phyloP scores from a whole-genome alignment of 2,329 filamentous ascomycete species.

The Rhynchosporium secalis region DNA sequence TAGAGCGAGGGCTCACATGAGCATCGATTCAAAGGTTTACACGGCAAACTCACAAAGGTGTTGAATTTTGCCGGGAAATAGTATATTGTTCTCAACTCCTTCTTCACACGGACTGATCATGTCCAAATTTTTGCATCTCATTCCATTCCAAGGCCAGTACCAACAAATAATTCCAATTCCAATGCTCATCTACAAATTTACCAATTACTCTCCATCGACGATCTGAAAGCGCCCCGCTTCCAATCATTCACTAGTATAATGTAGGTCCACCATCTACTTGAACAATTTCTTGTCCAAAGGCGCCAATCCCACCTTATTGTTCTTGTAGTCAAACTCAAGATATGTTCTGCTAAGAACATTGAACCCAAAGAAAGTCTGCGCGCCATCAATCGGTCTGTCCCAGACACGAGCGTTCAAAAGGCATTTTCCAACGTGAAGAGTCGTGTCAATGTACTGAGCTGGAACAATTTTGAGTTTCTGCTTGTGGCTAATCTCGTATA shows the following conservation, averaged over 20 bases:
- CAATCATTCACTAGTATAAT: not conserved
- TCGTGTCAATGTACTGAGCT: constrained; percentile 17
- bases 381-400: constrained; percentile 19
- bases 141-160: not conserved
- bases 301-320: constrained; percentile 14
- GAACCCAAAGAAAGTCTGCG: constrained; percentile 22
- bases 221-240: not conserved
- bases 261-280: constrained; percentile 6
- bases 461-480: constrained; percentile 14
- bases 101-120: not conserved
- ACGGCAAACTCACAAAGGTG: not conserved
- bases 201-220: constrained; percentile 3
- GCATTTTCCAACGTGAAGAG: constrained; percentile 14
- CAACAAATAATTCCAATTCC: not conserved
- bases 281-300: constrained; percentile 15
- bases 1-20: too few species aligned
- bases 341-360: constrained; percentile 19
- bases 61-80: not conserved
- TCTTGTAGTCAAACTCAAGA: constrained; percentile 19
- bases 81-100: not conserved
- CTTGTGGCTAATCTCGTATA: constrained; percentile 16
- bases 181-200: constrained; percentile 4
- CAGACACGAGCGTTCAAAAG: constrained; percentile 19
- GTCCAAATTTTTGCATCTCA: not conserved
- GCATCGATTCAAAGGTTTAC: not conserved